Conservation (phyloP, 345 rosid species). For the Excoecaria agallocha region DNA sequence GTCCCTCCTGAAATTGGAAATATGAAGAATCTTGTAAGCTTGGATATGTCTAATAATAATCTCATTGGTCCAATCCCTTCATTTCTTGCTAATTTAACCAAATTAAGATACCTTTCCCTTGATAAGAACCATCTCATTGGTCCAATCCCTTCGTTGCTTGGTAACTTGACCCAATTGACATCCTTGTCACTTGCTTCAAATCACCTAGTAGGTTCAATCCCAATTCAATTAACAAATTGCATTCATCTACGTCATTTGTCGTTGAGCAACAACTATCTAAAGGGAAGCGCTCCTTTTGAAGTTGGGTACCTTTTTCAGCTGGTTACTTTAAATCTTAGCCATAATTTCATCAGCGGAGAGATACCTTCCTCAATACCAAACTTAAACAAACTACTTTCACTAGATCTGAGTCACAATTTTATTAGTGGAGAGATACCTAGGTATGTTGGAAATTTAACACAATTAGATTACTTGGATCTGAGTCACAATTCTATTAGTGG, state of each 20-base stretch:
- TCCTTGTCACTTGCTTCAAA: too few species aligned
- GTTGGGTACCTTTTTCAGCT: background rate
- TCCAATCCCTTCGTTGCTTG: background rate
- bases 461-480: background rate
- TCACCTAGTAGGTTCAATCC: background rate
- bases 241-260: too few species aligned
- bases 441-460: background rate
- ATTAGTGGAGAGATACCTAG: background rate
- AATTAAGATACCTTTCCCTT: background rate
- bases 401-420: background rate
- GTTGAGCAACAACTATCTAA: too few species aligned
- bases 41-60: background rate
- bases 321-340: background rate
- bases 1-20: background rate
- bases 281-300: background rate
- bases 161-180: background rate
- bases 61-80: background rate
- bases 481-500: background rate
- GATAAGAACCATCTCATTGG: background rate
- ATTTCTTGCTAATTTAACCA: background rate
- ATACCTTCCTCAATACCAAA: background rate
- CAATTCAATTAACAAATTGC: background rate
- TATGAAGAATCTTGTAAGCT: background rate
- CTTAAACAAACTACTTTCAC: background rate
- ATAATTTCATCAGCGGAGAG: background rate